Conservation (phyloP, 139 green algal species). For the Micractinium conductrix region DNA sequence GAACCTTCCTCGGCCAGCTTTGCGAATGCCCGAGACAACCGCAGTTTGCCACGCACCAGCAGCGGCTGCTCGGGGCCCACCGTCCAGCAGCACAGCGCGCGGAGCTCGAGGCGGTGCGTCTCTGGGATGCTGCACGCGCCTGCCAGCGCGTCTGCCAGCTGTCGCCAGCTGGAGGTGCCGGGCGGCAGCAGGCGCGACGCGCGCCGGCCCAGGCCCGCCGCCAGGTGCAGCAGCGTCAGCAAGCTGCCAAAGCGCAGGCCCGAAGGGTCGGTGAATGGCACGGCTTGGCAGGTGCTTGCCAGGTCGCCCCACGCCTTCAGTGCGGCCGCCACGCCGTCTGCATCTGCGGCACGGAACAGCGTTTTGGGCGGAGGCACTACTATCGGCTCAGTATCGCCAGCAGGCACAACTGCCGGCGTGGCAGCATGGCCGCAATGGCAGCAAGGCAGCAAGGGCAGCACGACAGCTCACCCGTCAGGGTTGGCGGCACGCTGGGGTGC, state of each 20-base stretch:
- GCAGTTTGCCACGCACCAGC: neutral
- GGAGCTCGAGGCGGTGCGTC: neutral
- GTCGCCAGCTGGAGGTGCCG: neutral
- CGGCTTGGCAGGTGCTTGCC: neutral
- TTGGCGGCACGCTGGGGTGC: neutral
- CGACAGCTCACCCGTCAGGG: neutral
- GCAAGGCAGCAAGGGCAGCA: neutral
- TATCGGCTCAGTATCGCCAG: too few relatives aligned
- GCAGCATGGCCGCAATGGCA: too few relatives aligned
- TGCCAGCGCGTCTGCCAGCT: neutral
- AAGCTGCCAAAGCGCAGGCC: neutral
- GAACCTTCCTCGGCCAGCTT: neutral
- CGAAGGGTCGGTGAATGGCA: neutral
- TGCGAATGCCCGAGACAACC: neutral
- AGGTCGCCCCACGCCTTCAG: conserved; percentile 7
- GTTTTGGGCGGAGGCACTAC: too few relatives aligned
- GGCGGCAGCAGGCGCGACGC: neutral
- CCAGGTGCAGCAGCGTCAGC: conserved; percentile 16
- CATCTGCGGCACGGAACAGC: too few relatives aligned
- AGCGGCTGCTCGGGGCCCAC: neutral
- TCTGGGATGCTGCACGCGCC: neutral
- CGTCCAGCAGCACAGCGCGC: conserved; percentile 27
- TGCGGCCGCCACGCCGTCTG: neutral
- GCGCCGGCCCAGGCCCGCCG: neutral
- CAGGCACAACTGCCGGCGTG: too few relatives aligned